A percentile compares a stretch with the other conserved stretches of the same genome.
These are phyloP conservation scores for Lithospermum erythrorhizon DNA, from an alignment of 257 asterid genomes.

Conservation along the genomic window DNA sequence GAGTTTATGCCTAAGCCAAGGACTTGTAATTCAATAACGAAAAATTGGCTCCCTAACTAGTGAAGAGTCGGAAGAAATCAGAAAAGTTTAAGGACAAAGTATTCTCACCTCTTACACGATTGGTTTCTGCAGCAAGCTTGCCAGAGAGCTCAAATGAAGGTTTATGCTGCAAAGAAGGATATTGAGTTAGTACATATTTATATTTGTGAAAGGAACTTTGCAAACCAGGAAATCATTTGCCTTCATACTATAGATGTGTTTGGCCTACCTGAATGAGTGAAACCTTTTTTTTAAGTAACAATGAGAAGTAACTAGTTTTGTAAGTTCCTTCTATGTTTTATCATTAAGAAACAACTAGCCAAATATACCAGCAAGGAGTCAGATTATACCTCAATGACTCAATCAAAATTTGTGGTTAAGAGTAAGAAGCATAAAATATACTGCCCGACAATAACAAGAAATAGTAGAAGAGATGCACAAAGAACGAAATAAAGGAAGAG, in stretches of 20 bases:
- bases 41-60: background rate
- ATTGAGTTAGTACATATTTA: constrained; percentile 8
- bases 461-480: constrained; percentile 8
- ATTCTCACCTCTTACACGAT: constrained; percentile 67
- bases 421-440: constrained; percentile 7
- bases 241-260: too few relatives aligned
- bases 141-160: constrained; percentile 99
- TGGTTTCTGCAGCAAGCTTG: constrained; percentile 97
- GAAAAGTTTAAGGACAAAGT: constrained; percentile 4
- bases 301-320: too few relatives aligned
- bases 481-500: background rate
- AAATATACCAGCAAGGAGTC: background rate
- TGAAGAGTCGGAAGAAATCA: background rate
- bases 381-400: background rate
- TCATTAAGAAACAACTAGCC: too few relatives aligned
- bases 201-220: background rate
- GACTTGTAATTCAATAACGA: too few relatives aligned
- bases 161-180: constrained; percentile 55
- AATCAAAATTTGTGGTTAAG: background rate
- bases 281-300: background rate
- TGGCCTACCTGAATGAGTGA: background rate
- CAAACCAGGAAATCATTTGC: background rate
- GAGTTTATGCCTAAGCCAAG: background rate
- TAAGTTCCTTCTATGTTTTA: background rate
- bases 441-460: background rate